phyloP scores from a whole-genome alignment of 208 protist genomes.

The Trichomonas tenax region DNA sequence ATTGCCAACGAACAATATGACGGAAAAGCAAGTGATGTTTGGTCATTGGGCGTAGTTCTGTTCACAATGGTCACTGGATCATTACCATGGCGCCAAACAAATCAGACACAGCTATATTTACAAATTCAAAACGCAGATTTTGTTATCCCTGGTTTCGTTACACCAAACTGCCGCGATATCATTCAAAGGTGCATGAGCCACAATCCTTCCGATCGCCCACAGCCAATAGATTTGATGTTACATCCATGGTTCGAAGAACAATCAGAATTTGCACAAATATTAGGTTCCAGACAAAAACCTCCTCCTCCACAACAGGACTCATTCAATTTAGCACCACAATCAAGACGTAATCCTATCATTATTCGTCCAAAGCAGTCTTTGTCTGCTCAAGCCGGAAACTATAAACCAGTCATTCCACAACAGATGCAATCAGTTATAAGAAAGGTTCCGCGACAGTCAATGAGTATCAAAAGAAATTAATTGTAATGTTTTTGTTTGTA shows the following conservation, averaged over 20 bases:
- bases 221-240: background rate
- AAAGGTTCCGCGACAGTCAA: background rate
- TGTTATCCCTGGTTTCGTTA: background rate
- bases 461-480: background rate
- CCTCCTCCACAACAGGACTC: no score
- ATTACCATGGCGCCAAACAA: background rate
- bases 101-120: background rate
- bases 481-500: background rate
- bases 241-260: constrained; percentile 1
- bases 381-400: background rate
- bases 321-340: background rate
- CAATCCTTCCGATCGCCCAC: background rate
- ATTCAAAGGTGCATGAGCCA: background rate
- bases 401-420: background rate
- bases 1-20: background rate
- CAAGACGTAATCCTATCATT: background rate
- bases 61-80: background rate
- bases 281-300: background rate
- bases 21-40: background rate
- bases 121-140: background rate
- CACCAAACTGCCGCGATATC: background rate
- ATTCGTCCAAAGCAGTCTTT: background rate
- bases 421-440: background rate
- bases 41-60: background rate
- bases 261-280: background rate